phyloP scores from a whole-genome alignment of 2,329 filamentous ascomycete genomes.

The Dothidotthia symphoricarpi region DNA sequence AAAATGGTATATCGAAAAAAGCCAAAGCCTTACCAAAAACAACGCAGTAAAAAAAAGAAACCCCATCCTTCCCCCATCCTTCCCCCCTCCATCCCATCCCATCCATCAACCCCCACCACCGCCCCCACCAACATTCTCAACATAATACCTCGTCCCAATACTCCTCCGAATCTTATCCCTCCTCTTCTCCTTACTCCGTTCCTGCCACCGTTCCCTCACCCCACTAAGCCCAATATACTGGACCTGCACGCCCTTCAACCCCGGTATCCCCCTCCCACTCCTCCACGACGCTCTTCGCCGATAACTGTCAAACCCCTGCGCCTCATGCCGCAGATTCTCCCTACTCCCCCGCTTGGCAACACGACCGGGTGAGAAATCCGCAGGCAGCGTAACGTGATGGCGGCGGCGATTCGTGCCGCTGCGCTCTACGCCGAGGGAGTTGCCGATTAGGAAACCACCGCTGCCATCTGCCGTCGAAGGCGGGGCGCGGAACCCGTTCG shows the following conservation, averaged over 20 bases:
- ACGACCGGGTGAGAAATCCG: conserved; percentile 15
- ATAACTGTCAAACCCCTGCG: too few relatives aligned
- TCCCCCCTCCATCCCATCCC: too few relatives aligned
- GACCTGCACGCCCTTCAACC: conserved; percentile 47
- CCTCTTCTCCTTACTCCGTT: conserved; percentile 52
- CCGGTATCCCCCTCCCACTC: conserved; percentile 40
- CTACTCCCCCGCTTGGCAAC: conserved; percentile 26
- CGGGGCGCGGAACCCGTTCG: conserved; percentile 37
- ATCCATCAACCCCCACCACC: too few relatives aligned
- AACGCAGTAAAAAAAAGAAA: too few relatives aligned
- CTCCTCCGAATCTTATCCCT: conserved; percentile 55
- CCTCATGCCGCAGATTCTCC: conserved; percentile 22
- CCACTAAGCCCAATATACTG: conserved; percentile 53
- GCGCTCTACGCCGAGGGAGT: conserved; percentile 56
- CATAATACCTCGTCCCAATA: conserved; percentile 50
- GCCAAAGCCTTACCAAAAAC: too few relatives aligned
- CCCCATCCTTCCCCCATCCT: too few relatives aligned
- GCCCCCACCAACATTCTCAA: too few relatives aligned
- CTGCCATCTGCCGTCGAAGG: conserved; percentile 18
- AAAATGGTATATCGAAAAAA: too few relatives aligned
- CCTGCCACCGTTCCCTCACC: conserved; percentile 49
- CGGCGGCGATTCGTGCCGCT: conserved; percentile 37
- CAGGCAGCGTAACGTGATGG: conserved; percentile 28
- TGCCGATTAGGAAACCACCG: conserved; percentile 53
- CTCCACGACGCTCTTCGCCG: conserved; percentile 23